Percentiles rank a stretch among this genome's conserved stretches.
phyloP scores from a whole-genome alignment of 2,329 filamentous ascomycete genomes.

The Talaromyces sp. region DNA sequence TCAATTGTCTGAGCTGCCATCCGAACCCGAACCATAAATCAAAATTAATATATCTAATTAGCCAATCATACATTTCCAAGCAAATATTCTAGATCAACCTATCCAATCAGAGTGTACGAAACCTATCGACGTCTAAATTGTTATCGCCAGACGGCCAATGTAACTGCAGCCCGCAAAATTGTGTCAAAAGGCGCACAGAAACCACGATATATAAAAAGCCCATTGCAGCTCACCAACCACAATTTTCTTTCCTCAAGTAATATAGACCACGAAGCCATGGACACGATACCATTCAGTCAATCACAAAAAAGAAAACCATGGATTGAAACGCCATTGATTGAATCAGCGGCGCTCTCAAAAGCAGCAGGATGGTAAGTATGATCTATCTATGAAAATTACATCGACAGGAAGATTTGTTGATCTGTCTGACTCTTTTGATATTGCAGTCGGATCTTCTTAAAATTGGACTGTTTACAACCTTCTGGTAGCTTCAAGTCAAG shows the following conservation, averaged over 20 bases:
- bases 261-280: neutral
- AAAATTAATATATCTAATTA: neutral
- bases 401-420: neutral
- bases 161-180: neutral
- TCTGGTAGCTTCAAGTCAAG: conserved; percentile 79
- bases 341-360: conserved; percentile 35
- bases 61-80: neutral
- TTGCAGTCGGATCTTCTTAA: conserved; percentile 69
- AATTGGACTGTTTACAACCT: conserved; percentile 76
- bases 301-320: conserved; percentile 29
- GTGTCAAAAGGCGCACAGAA: neutral
- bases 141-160: neutral
- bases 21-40: too few species aligned
- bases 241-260: too few species aligned
- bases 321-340: conserved; percentile 40
- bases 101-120: neutral
- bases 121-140: neutral
- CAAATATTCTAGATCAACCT: neutral
- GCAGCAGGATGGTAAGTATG: conserved; percentile 36
- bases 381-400: neutral
- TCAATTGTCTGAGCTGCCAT: neutral
- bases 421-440: neutral
- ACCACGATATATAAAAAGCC: neutral
- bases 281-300: neutral
- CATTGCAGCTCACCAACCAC: neutral